phyloP scores from a whole-genome alignment of 2,329 filamentous ascomycete genomes.

The Lachnellula occidentalis region DNA sequence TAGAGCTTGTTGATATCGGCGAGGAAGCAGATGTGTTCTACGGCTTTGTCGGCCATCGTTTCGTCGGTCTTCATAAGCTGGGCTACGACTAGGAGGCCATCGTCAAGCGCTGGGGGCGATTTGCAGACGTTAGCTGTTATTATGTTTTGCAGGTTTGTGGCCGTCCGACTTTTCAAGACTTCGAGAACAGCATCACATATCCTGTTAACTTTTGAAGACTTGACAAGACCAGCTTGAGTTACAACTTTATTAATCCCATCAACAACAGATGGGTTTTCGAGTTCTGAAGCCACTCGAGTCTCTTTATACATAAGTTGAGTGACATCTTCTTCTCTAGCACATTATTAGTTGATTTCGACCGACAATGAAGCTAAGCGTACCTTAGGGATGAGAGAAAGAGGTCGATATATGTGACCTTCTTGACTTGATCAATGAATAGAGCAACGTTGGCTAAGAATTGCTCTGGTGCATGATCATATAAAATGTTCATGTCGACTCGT shows the following conservation, averaged over 20 bases:
- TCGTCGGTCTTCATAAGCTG: conserved; percentile 62
- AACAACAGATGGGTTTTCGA: conserved; percentile 26
- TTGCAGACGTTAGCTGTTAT: conserved; percentile 96
- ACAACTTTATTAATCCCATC: conserved; percentile 15
- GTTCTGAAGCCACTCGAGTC: conserved; percentile 50
- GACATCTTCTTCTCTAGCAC: conserved; percentile 75
- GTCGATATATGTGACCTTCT: conserved; percentile 77
- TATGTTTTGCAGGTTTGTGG: conserved; percentile 75
- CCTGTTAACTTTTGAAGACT: conserved; percentile 67
- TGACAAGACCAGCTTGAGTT: conserved; percentile 14
- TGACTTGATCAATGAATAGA: conserved; percentile 78
- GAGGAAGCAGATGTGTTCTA: conserved; percentile 96
- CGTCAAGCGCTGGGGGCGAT: conserved; percentile 79
- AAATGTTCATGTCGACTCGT: conserved; percentile 94
- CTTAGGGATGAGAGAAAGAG: conserved; percentile 82
- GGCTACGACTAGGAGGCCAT: conserved; percentile 75
- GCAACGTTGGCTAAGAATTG: conserved; percentile 75
- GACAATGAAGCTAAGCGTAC: conserved; percentile 39
- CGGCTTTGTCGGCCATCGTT: conserved; percentile 75
- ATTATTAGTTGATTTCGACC: conserved; percentile 23
- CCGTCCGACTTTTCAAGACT: conserved; percentile 55
- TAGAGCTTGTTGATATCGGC: conserved; percentile 90
- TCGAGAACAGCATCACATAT: conserved; percentile 82
- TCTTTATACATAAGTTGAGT: conserved; percentile 90
- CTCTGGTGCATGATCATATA: conserved; percentile 85